Base-by-base conservation (phyloP, 371 early-diverging fungal species). In the Globomyces sp. region DNA sequence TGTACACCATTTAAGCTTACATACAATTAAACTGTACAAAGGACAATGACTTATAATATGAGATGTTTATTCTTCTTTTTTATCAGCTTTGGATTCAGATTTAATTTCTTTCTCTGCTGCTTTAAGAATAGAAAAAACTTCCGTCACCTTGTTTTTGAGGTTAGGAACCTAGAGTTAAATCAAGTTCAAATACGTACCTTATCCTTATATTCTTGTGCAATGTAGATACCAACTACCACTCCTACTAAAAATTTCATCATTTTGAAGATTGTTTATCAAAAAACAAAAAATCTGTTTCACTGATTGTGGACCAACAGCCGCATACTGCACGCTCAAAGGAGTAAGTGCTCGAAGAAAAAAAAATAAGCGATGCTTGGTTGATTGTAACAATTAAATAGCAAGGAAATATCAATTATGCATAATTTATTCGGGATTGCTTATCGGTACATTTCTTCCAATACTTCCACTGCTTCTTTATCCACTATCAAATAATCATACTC, bases 401-500 rank as follows among this genome's bases (percentile, higher is more conserved):
- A 24, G 24, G 24, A 24, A 24, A 24, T 24, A 24, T 24, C 24
- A 24, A 24, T 24, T 24, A 24, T 24, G 24, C 24, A 24, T 24
- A 24, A 24, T 24, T 24, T 24, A 24, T 24, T 24, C 24, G 24
- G 24, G 24, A 24, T 24, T 24, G 24, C 24, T 24, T 24, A 24
- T 24, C 24, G 24, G 24, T 80, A 82, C 69, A 74, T 67, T 50
- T 80, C 75, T 71, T 90, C 86, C 57, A 92, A 78, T 53, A 79
- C 73, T 59, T 89, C 85, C 44, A 89, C 74, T 34, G 91, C 90
- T 66, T 74, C 80, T 78, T 88, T 88, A 67, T 94, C 95, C 65
- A 92, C 74, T 37, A 92, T 80, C 10, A 94, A 74, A 51, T 84
- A 77, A 69, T 94, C 88, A 64, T 87, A 86, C 62, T 89, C 86